Percentiles rank a stretch among this genome's conserved stretches.
These are phyloP conservation scores for Ophiostoma sp. DNA, from an alignment of 2,329 filamentous ascomycete species.

Conservation along the genomic window DNA sequence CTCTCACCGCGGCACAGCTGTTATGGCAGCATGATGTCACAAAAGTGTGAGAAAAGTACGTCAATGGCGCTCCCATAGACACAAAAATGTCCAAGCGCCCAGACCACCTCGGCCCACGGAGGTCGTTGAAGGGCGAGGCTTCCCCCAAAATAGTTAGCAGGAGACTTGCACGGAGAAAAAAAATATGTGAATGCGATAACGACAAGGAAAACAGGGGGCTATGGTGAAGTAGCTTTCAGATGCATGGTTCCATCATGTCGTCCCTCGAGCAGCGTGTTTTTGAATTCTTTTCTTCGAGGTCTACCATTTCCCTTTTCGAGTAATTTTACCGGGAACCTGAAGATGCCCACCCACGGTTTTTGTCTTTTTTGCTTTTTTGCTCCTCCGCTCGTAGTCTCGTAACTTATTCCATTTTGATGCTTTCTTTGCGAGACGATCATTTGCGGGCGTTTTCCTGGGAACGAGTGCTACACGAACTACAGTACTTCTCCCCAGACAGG, in stretches of 20 bases:
- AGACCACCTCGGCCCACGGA: conserved; percentile 9
- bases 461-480: too few species aligned
- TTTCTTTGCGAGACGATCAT: not conserved
- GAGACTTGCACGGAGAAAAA: not conserved
- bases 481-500: not conserved
- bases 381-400: not conserved
- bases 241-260: not conserved
- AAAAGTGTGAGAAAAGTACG: not conserved
- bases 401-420: not conserved
- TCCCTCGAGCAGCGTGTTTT: not conserved
- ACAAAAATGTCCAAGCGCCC: not conserved
- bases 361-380: not conserved
- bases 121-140: not conserved
- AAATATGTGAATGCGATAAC: not conserved
- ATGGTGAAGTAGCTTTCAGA: not conserved
- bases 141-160: not conserved
- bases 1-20: not conserved
- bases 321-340: not conserved
- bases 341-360: not conserved
- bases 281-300: not conserved
- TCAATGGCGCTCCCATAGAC: not conserved
- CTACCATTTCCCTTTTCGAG: not conserved
- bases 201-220: not conserved
- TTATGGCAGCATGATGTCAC: conserved; percentile 1
- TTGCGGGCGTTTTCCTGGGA: not conserved